phyloP scores from a whole-genome alignment of 805 yeast species.

The Monosporozyma aerobia region DNA sequence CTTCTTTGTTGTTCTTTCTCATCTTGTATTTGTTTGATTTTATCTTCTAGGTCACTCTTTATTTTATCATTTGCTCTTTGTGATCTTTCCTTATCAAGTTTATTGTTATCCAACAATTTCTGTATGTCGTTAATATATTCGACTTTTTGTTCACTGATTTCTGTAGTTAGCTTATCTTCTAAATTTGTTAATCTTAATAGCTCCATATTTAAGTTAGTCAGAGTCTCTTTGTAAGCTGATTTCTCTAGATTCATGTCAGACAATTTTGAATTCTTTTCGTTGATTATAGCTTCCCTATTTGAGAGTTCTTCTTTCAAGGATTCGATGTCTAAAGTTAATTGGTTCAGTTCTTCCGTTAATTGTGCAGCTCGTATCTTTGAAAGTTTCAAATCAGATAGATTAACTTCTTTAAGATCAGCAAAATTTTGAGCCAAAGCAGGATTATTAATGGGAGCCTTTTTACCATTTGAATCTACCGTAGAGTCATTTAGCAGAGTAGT shows the following conservation, averaged over 20 bases:
- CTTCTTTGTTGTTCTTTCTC: neutral
- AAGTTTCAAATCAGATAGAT: neutral
- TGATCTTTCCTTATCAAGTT: neutral
- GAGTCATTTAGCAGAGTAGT: slow-evolving; percentile 30
- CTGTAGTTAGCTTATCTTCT: slow-evolving; percentile 9
- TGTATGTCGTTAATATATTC: slow-evolving; percentile 30
- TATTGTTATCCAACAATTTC: neutral
- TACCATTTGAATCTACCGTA: neutral
- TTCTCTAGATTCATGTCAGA: slow-evolving; percentile 20
- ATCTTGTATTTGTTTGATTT: neutral
- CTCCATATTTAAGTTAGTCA: slow-evolving; percentile 21
- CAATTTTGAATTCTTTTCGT: slow-evolving; percentile 4
- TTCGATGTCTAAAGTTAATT: neutral
- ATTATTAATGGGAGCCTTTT: neutral
- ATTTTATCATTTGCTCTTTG: neutral
- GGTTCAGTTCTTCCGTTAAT: slow-evolving; percentile 1
- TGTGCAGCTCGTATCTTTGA: slow-evolving; percentile 1
- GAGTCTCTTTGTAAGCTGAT: slow-evolving; percentile 25
- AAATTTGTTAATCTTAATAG: slow-evolving; percentile 20
- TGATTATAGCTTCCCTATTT: neutral
- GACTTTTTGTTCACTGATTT: neutral
- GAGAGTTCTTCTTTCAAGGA: neutral
- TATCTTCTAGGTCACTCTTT: neutral
- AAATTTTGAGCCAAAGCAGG: neutral
- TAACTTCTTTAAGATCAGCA: neutral